phyloP scores from a whole-genome alignment of 331 rosid genomes.

The Malus hybrid region DNA sequence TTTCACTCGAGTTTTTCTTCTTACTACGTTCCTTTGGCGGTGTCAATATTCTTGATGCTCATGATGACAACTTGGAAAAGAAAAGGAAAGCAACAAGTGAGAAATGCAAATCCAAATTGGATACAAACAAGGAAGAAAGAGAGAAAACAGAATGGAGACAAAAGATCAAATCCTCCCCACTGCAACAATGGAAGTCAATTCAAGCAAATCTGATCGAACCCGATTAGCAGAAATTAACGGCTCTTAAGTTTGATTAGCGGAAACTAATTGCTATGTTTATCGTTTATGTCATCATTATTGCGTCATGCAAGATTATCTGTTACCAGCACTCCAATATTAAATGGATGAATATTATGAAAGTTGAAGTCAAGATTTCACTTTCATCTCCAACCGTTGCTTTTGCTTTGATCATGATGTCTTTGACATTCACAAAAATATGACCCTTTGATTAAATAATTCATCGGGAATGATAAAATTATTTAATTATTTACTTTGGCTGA shows the following conservation, averaged over 20 bases:
- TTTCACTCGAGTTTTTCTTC: neutral
- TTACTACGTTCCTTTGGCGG: neutral
- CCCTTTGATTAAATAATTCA: constrained; percentile 17
- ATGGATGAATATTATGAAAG: neutral
- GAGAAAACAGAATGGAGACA: neutral
- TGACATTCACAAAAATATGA: constrained; percentile 27
- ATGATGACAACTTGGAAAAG: neutral
- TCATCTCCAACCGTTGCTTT: constrained; percentile 6
- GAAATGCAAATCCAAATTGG: no score
- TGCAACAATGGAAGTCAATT: neutral
- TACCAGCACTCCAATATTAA: neutral
- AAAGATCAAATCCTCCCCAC: constrained; percentile 1
- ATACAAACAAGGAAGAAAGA: no score
- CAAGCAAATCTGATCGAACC: constrained; percentile 1
- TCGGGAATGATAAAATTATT: constrained; percentile 29
- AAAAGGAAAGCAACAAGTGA: neutral
- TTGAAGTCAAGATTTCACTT: constrained; percentile 5
- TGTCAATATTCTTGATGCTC: neutral
- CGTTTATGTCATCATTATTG: neutral
- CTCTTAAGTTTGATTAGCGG: neutral
- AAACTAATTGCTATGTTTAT: neutral
- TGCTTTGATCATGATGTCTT: neutral
- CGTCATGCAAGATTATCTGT: neutral
- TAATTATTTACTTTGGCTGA: constrained; percentile 30
- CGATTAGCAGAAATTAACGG: neutral